phyloP scores from a whole-genome alignment of 495 filamentous ascomycete species.

The Trichoderma erinaceum region DNA sequence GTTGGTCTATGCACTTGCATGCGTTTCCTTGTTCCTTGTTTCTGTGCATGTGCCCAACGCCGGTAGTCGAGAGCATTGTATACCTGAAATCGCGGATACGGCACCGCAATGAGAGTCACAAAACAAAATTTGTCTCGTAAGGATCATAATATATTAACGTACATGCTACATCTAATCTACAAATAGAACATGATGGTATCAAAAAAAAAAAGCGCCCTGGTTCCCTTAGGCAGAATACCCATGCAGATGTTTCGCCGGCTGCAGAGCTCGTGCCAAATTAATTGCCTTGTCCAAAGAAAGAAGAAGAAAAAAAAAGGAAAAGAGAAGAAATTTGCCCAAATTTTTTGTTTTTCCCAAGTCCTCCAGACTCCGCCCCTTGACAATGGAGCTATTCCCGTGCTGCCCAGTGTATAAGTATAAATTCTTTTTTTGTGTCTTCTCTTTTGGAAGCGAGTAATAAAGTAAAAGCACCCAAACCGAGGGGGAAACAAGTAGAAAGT shows the following conservation, averaged over 20 bases:
- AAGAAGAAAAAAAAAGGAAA: neutral
- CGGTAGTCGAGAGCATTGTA: neutral
- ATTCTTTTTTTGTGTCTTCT: neutral
- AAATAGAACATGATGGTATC: conserved; percentile 3
- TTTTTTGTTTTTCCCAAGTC: neutral
- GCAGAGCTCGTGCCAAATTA: neutral
- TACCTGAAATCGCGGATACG: neutral
- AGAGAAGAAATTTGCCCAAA: neutral
- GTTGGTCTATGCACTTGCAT: neutral
- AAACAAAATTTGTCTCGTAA: neutral
- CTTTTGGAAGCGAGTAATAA: neutral
- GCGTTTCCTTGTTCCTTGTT: neutral
- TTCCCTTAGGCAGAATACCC: neutral
- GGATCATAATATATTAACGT: neutral
- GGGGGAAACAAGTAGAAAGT: neutral
- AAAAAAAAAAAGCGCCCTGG: conserved; percentile 5
- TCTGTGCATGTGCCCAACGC: neutral
- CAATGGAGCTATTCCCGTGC: neutral
- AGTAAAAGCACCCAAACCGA: neutral
- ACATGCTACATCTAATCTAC: conserved; percentile 2
- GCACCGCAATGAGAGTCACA: neutral
- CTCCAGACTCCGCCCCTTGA: conserved; percentile 4
- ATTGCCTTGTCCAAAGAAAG: neutral
- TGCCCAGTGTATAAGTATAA: neutral
- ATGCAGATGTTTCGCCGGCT: neutral